These are phyloP conservation scores for Hanseniaspora nectarophila DNA, from an alignment of 805 yeast genomes.

Conservation along the genomic window DNA sequence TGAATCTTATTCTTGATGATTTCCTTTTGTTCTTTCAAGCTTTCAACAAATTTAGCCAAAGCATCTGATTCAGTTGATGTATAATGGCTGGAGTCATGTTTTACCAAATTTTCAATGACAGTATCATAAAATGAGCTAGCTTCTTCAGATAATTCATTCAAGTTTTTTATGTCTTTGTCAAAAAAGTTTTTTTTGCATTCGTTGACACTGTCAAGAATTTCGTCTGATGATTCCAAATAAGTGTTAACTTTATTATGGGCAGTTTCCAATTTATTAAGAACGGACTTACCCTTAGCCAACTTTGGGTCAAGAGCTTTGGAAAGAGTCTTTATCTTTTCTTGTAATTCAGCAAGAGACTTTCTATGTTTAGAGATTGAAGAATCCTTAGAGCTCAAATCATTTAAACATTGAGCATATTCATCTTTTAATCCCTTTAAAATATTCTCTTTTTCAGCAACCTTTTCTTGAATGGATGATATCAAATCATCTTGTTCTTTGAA, in stretches of 20 bases:
- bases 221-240: no score
- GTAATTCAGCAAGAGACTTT: not conserved
- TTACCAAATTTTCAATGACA: not conserved
- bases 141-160: not conserved
- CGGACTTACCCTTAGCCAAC: not conserved
- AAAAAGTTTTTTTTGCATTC: not conserved
- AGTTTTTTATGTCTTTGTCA: not conserved
- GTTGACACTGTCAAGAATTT: not conserved
- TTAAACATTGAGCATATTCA: constrained; percentile 16
- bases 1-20: not conserved
- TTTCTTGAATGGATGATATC: not conserved
- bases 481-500: not conserved
- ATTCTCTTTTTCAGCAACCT: constrained; percentile 15
- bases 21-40: not conserved
- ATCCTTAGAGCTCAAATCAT: constrained; percentile 1
- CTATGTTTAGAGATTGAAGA: not conserved
- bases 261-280: no score
- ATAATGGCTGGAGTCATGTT: not conserved
- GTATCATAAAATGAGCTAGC: not conserved
- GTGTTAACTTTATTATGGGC: no score
- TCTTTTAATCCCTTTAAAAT: constrained; percentile 15
- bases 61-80: not conserved
- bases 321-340: constrained; percentile 4
- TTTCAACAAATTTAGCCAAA: not conserved
- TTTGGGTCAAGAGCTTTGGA: not conserved